Evolutionary conservation across 805 yeast species (phyloP), one percentile per base, ranked within the genome.

Genomic region (Candida adriatica): DNA sequence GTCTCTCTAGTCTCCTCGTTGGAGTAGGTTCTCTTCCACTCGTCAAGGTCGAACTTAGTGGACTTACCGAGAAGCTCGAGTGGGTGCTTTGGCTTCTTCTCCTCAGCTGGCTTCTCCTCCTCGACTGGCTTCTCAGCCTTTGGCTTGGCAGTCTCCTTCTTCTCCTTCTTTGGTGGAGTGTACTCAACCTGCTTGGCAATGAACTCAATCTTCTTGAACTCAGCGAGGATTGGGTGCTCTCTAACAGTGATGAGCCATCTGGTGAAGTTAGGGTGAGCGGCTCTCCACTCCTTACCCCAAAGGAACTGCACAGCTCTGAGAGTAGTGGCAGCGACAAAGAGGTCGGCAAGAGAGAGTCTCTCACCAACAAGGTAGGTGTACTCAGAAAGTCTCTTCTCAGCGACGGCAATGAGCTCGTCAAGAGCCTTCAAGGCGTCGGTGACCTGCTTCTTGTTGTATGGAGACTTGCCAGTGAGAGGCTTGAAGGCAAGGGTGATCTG

Each of bases 11-110:
- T 90, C 55, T 92, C 97, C 68, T 86, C 90, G 75, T 90, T 92
- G 45, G 96, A 87, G 80, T 92, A 90, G 47, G 67, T 66, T 70
- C 96, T 82, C 78, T 92, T 92, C 94, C 96, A 88, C 64, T 85
- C 92, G 58, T 90, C 96, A 43, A 90, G 53, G 41, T 75, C 64
- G 50, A 78, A 66, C 49, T 70, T 66, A 41, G 79, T 53, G 40
- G 85, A 60, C 58, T 74, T 80, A 52, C 92, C 94, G 45, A 90
- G 75, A 38, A 70, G 66, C 61, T 76, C 94, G 60, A 88, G 75
- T 56, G 97, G 96, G 69, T 90, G 97, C 64, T 81, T 82, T 48
- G 87, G 73, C 68, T 83, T 84, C 70, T 81, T 81, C 51, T 67
- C 73, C 55, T 66, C 72, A 43, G 72, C 64, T 18, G 49, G 66